Percentiles rank a stretch among this genome's conserved stretches.
phyloP scores from a whole-genome alignment of 2,329 filamentous ascomycete genomes.

The Phyllosticta capitalensis region DNA sequence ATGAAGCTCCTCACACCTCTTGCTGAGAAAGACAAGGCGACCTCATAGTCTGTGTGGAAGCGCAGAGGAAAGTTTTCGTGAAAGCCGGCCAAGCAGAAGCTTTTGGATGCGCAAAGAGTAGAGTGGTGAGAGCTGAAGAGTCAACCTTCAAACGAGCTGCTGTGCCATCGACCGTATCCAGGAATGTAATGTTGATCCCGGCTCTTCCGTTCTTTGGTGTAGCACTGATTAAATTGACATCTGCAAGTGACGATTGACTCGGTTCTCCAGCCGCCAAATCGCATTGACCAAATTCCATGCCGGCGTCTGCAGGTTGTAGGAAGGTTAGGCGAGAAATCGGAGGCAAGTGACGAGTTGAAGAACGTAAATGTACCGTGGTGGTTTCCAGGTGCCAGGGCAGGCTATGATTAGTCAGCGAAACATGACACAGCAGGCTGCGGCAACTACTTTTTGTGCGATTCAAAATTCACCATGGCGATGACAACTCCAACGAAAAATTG shows the following conservation, averaged over 20 bases:
- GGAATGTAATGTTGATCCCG: not conserved
- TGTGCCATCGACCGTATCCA: not conserved
- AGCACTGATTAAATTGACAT: not conserved
- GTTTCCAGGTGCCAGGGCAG: no score
- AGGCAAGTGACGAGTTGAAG: not conserved
- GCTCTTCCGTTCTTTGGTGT: not conserved
- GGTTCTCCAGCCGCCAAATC: not conserved
- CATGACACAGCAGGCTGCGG: not conserved
- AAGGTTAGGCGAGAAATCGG: not conserved
- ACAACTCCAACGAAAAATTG: not conserved
- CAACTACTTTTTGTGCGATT: not conserved
- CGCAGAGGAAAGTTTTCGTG: not conserved
- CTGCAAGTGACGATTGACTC: not conserved
- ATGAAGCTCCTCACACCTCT: not conserved
- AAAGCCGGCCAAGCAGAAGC: not conserved
- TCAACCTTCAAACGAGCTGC: not conserved
- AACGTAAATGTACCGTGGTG: no score
- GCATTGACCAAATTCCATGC: not conserved
- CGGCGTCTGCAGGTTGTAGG: not conserved
- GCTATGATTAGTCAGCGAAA: not conserved
- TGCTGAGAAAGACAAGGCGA: not conserved
- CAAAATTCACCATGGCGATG: not conserved
- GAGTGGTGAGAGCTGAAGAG: not conserved
- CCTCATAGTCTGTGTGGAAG: not conserved
- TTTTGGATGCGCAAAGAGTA: not conserved